Conservation (phyloP, 495 filamentous ascomycete genomes). For the Melanomma pulvis-pyrius region DNA sequence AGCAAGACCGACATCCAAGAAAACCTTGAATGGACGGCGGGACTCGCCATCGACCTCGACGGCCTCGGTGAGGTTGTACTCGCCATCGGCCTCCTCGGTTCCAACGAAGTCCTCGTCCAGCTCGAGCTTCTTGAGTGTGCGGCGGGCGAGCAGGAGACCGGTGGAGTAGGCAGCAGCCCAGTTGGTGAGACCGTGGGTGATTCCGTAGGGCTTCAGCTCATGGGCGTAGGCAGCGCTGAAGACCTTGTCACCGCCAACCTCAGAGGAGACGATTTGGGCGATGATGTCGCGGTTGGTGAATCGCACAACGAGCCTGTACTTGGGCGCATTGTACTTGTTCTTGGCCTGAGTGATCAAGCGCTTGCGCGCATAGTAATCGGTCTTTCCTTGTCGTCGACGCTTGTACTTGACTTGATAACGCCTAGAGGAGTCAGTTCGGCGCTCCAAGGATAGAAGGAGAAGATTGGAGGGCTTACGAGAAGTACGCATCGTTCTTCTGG, state of each 20-base stretch:
- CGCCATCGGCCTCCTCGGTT: conserved; percentile 93
- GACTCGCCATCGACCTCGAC: conserved; percentile 80
- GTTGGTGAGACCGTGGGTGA: conserved; percentile 98
- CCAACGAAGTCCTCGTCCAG: conserved; percentile 88
- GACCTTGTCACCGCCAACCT: conserved; percentile 97
- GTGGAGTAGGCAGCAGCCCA: conserved; percentile 98
- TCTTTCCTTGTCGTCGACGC: conserved; percentile 94
- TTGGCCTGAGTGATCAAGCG: conserved; percentile 99
- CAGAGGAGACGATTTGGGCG: conserved; percentile 93
- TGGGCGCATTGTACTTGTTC: conserved; percentile 99
- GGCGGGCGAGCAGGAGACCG: conserved; percentile 94
- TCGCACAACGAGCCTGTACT: conserved; percentile 99
- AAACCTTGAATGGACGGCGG: conserved; percentile 97
- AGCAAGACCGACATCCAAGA: conserved; percentile 95
- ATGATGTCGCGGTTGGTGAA: conserved; percentile 99
- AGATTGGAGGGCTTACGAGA: conserved; percentile 66
- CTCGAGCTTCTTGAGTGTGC: conserved; percentile 92
- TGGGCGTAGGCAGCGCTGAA: conserved; percentile 91
- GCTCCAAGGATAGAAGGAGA: conserved; percentile 18
- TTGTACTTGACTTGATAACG: conserved; percentile 99
- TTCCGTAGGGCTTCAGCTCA: conserved; percentile 95
- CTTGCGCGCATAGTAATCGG: conserved; percentile 99
- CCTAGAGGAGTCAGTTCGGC: conserved; percentile 35
- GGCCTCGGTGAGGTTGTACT: conserved; percentile 91
- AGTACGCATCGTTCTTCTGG: conserved; percentile 97